Base-by-base conservation (phyloP, 2,329 filamentous ascomycete species). In the Leptographium procerum region DNA sequence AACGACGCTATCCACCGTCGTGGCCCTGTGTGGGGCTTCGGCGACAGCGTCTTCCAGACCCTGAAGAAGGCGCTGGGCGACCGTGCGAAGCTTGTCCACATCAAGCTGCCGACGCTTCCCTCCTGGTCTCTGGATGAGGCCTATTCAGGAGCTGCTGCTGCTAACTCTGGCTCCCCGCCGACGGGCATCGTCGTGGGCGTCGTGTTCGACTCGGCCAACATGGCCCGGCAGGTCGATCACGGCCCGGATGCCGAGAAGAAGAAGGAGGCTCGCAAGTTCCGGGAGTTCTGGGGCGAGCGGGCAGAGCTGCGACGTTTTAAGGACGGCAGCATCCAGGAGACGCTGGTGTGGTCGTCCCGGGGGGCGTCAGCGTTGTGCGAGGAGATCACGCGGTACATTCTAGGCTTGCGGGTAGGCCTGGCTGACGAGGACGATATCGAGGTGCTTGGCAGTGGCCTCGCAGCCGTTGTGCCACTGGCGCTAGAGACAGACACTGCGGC, bases 241-340 rank as follows among this genome's bases (percentile, higher is more conserved):
- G 94, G 94, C 0, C 94, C 94, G 6, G 75, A 86, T 1, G 89
- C 90, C 2, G 91, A 97, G 68, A 82, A 94, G 61, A 91, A 92
- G 70, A 85, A 87, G 63, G 89, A 90, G 62, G 87, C 91, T 28
- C 84, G 85, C 11, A 80, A 79, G 34, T 99, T 96, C 70, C 88
- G 89, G 40, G 83, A 86, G 36, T 97, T 99, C 69, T 99, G 95
- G 94, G 94, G 92, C 8, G 87, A 92, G 11, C 95, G 94, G 69
- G 83, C 94, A 1, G 94, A 99, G 70, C 78, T 99, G 52, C 84
- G 94, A 63, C 88, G 94, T 24, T 99, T 99, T 77, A 95, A 91
- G 66, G 91, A 97, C 67, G 94, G 94, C 26, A 92, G 87, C 65
- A 96, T 99, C 64, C 79, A 91, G 10, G 95, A 99, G 71, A 96